Evolutionary conservation across 108 stramenopile species (phyloP).

Genomic region (Skeletonema grethae): DNA sequence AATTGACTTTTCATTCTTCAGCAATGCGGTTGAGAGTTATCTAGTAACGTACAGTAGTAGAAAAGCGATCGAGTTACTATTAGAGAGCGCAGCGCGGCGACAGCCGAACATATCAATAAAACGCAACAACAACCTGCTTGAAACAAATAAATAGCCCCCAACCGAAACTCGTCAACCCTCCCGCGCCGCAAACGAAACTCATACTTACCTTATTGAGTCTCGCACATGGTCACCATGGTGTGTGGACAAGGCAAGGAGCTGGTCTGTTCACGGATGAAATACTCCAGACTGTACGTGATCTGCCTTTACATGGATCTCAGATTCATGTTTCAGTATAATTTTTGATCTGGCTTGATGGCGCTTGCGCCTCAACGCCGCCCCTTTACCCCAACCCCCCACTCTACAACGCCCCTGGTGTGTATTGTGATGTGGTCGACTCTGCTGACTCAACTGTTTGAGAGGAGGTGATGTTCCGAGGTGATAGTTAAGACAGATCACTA

Average conservation of each 20-base stretch:
- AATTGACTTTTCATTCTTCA: too few relatives aligned
- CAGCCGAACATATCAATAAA: too few relatives aligned
- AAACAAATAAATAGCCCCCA: background rate
- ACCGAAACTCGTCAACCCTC: background rate
- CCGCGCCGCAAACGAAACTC: background rate
- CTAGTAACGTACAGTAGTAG: too few relatives aligned
- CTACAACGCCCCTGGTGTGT: background rate
- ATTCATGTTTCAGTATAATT: slow-evolving; percentile 72
- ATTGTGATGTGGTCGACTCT: too few relatives aligned
- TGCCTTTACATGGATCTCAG: slow-evolving; percentile 68
- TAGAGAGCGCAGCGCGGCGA: too few relatives aligned
- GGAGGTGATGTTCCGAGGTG: too few relatives aligned
- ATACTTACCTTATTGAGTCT: slow-evolving; percentile 81
- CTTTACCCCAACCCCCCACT: slow-evolving; percentile 28
- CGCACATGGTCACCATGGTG: slow-evolving; percentile 63
- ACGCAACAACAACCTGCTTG: background rate
- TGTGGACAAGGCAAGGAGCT: slow-evolving; percentile 69
- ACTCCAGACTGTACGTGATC: slow-evolving; percentile 77
- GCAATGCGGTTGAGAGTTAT: too few relatives aligned
- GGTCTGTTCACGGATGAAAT: slow-evolving; percentile 71
- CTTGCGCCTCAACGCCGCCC: slow-evolving; percentile 84
- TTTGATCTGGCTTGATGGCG: slow-evolving; percentile 84
- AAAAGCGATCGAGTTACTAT: too few relatives aligned
- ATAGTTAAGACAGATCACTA: too few relatives aligned
- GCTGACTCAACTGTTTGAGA: too few relatives aligned